Evolutionary conservation across 2,329 filamentous ascomycete species (phyloP).

Genomic region (Hypoxylon sp.): DNA sequence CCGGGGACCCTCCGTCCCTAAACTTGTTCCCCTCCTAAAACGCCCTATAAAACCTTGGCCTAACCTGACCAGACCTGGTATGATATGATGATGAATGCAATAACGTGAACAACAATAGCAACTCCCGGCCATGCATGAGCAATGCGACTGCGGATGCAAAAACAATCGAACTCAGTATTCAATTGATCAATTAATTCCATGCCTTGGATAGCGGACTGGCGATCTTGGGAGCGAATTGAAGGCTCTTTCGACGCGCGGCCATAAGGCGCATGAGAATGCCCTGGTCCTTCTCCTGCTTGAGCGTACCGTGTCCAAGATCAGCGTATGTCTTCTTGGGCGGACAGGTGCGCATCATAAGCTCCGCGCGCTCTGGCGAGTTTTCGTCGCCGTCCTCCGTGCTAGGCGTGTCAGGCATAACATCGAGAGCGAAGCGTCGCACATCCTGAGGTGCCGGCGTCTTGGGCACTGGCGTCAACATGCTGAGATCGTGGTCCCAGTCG

Average conservation of each 20-base stretch:
- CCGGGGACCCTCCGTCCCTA: too few species aligned
- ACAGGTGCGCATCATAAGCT: slow-evolving; percentile 61
- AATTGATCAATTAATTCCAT: too few species aligned
- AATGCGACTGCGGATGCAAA: too few species aligned
- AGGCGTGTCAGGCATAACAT: slow-evolving; percentile 57
- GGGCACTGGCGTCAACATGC: slow-evolving; percentile 63
- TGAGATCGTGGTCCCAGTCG: slow-evolving; percentile 50
- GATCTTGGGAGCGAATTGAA: slow-evolving; percentile 79
- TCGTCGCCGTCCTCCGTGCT: slow-evolving; percentile 45
- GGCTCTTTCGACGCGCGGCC: slow-evolving; percentile 77
- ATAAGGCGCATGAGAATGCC: slow-evolving; percentile 69
- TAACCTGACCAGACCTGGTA: too few species aligned
- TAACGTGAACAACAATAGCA: too few species aligned
- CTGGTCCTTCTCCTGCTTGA: slow-evolving; percentile 62
- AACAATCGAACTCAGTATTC: too few species aligned
- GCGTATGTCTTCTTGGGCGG: slow-evolving; percentile 57
- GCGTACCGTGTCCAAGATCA: slow-evolving; percentile 55
- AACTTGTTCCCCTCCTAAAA: too few species aligned
- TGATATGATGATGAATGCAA: too few species aligned
- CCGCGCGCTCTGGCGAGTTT: slow-evolving; percentile 48
- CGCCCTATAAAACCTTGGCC: too few species aligned
- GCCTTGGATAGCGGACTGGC: slow-evolving; percentile 73
- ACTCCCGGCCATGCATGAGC: too few species aligned
- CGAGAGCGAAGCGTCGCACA: slow-evolving; percentile 61
- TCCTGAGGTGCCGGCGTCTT: slow-evolving; percentile 66